Percentiles rank a stretch among this genome's conserved stretches.
Evolutionary conservation across 2,329 filamentous ascomycete genomes (phyloP).

Genomic region (Nothophoma quercina): DNA sequence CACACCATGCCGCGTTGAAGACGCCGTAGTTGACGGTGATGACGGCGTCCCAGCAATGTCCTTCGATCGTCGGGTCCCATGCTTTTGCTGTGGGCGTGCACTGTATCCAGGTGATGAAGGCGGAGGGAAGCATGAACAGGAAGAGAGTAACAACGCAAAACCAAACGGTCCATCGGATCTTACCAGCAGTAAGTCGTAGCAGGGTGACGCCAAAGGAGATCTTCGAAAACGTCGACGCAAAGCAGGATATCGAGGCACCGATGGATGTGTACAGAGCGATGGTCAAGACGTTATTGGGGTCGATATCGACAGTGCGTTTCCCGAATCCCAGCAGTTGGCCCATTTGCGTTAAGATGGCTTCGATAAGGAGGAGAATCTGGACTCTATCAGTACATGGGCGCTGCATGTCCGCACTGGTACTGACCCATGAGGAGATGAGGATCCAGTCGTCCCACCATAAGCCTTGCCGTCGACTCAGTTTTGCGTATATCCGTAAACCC

Average conservation of each 20-base stretch:
- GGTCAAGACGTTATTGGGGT: slow-evolving; percentile 18
- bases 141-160: slow-evolving; percentile 35
- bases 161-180: slow-evolving; percentile 30
- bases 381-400: slow-evolving; percentile 2
- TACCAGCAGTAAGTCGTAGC: slow-evolving; percentile 29
- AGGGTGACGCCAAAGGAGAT: slow-evolving; percentile 41
- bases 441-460: slow-evolving; percentile 44
- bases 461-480: slow-evolving; percentile 31
- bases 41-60: slow-evolving; percentile 31
- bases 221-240: slow-evolving; percentile 36
- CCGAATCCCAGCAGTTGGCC: slow-evolving; percentile 33
- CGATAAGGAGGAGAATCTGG: slow-evolving; percentile 31
- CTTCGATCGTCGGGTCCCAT: slow-evolving; percentile 24
- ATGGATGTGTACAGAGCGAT: slow-evolving; percentile 28
- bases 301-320: slow-evolving; percentile 30
- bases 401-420: background rate
- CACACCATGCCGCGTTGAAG: slow-evolving; percentile 40
- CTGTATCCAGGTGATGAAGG: slow-evolving; percentile 29
- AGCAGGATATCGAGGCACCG: slow-evolving; percentile 33
- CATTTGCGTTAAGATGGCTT: slow-evolving; percentile 30
- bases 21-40: slow-evolving; percentile 32
- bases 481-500: slow-evolving; percentile 37
- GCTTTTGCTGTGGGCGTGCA: slow-evolving; percentile 29
- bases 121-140: slow-evolving; percentile 36
- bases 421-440: slow-evolving; percentile 36